Evolutionary conservation across 202 grass and related monocot genomes (phyloP), one percentile per base, ranked within the genome.

Genomic region (Zizania palustris): DNA sequence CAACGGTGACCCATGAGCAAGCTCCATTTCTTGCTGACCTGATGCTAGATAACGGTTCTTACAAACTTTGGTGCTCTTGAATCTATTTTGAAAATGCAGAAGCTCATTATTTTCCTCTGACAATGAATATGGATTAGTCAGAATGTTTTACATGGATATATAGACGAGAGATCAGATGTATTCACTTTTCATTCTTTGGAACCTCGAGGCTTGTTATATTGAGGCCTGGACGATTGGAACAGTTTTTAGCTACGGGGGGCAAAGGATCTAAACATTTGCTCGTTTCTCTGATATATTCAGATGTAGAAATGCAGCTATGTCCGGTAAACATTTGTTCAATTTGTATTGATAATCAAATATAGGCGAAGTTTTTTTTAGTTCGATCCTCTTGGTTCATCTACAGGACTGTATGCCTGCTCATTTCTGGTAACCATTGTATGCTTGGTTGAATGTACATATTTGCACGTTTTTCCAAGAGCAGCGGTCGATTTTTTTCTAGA

Each of bases 31-130:
- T 77, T 80, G 66, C 82, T 88, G 53, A 81, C 82, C 45, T 72
- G n/a, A 72, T 85, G 60, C 71, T 73, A 81, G 82, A 77, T 19
- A 71, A 44, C 79, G 70, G 53, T 87, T 63, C 70, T 80, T 80
- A 72, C 80, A 58, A 76, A 76, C 59, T 80, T 51, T 65, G 36
- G 50, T 71, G 68, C 65, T 80, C 71, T 67, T 51, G 59, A 70
- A 64, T 28, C 19, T 79, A 80, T 80, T 70, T 79, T 75, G 1
- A 48, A 84, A 79, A 46, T 21, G 51, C 55, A 62, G 82, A 75
- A 59, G 59, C 50, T 79, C 20, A 18, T 69, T 80, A 51, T 71
- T 69, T 63, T 65, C 58, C 46, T 75, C 86, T 60, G 70, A 41
- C 44, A 41, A 59, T 79, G 72, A 57, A 71, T 81, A 55, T 88